Base-by-base conservation (phyloP, 352 stramenopile genomes). In the Pilasporangium apinafurcum region DNA sequence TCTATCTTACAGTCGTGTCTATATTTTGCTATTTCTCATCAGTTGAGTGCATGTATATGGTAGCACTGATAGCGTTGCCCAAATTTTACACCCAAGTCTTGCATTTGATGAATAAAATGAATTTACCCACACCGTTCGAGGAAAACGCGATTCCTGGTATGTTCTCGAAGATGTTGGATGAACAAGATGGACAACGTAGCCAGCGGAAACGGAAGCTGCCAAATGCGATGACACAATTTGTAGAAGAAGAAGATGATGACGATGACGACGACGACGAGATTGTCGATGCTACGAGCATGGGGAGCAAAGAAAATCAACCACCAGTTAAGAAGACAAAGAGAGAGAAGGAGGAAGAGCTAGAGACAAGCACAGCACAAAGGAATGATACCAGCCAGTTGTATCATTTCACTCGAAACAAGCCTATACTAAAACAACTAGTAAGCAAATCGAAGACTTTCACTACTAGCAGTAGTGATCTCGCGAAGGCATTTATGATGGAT, bases 71-170 rank as follows among this genome's bases (percentile, higher is more conserved):
- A 20, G 84, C 80, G 8, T 53, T 95, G 12, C 84, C 84, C 5
- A 77, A 83, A 37, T 83, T 95, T 45, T 95, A 95, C 62, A 93
- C 75, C 10, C 84, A 95, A 68, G 84, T 93, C 36, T 76, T 94
- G 28, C 84, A 95, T 56, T 56, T 95, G 18, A 95, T 95, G 84
- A 95, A 95, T 60, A 95, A 95, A 50, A 95, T 94, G 84, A 91
- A 95, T 44, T 40, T 95, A 14, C 84, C 84, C 33, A 59, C 65
- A 22, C 84, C 84, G 17, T 95, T 95, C 21, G 74, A 88, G 6
- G 54, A 66, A 18, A 35, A 79, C 27, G 62, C 74, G 20, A 91
- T 93, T 48, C 76, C 62, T 21, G 81, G 81, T 8, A 43, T 54
- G 18, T 93, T 91, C 51, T 71, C 74, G 0, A 35, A 52, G 1